Percentiles rank a stretch among this genome's conserved stretches.
Evolutionary conservation across 2,329 filamentous ascomycete species (phyloP).

Genomic region (Pyrenochaeta sp.): DNA sequence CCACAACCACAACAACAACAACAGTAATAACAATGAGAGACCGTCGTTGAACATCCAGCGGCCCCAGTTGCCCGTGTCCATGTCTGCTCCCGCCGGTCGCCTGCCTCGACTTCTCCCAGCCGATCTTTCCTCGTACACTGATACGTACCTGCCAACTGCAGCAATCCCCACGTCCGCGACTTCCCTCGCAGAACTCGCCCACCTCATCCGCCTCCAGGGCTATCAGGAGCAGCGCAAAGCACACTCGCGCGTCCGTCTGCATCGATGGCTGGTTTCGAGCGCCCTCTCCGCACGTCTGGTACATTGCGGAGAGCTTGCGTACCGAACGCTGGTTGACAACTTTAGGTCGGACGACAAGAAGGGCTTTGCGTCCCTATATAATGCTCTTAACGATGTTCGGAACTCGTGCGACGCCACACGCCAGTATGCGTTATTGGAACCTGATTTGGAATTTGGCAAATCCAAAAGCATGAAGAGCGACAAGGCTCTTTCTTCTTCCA

Average conservation of each 20-base stretch:
- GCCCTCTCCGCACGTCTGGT: slow-evolving; percentile 78
- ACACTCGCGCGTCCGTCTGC: slow-evolving; percentile 75
- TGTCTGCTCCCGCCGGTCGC: slow-evolving; percentile 56
- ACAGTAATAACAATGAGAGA: slow-evolving; percentile 26
- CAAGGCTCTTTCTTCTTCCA: slow-evolving; percentile 54
- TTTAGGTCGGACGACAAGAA: slow-evolving; percentile 83
- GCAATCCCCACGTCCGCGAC: slow-evolving; percentile 68
- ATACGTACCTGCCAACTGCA: slow-evolving; percentile 64
- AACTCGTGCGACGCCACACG: slow-evolving; percentile 78
- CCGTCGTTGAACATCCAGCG: slow-evolving; percentile 27
- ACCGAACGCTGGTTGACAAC: slow-evolving; percentile 78
- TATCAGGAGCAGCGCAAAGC: slow-evolving; percentile 83
- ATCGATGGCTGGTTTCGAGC: slow-evolving; percentile 77
- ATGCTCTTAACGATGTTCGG: slow-evolving; percentile 80
- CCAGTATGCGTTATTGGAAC: slow-evolving; percentile 74
- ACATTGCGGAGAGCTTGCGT: slow-evolving; percentile 76
- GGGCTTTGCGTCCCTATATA: slow-evolving; percentile 76
- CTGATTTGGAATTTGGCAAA: slow-evolving; percentile 69
- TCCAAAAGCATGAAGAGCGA: slow-evolving; percentile 51
- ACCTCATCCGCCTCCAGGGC: slow-evolving; percentile 78
- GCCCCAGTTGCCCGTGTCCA: slow-evolving; percentile 52
- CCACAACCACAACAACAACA: slow-evolving; percentile 1
- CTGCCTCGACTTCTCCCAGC: slow-evolving; percentile 67
- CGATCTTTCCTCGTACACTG: slow-evolving; percentile 72
- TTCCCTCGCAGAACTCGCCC: slow-evolving; percentile 78